Evolutionary conservation across 2,329 filamentous ascomycete species (phyloP), one percentile per base, ranked within the genome.

Genomic region (Xylariaceae sp.): DNA sequence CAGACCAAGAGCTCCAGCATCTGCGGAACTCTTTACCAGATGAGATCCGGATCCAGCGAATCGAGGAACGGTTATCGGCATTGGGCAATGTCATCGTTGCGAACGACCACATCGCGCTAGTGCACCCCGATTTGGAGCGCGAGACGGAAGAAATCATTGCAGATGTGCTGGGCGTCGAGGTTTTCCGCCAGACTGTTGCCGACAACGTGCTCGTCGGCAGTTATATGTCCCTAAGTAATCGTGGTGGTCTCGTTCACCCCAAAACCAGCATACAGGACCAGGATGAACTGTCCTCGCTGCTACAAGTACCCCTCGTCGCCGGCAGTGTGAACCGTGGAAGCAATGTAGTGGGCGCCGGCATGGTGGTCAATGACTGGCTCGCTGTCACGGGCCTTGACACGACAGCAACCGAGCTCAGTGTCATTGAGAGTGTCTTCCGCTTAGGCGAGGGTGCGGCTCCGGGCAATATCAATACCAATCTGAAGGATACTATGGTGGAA

Each of bases 81-180:
- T 84, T 99, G 30, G 94, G 94, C 59, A 99, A 99, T 71, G 94
- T 97, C 60, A 96, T 99, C 68, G 95, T 91, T 68, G 84, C 85
- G 68, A 97, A 97, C 74, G 94, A 99, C 74, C 91, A 96, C 74
- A 94, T 97, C 64, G 94, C 94, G 50, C 85, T 99, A 44, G 86
- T 97, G 59, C 94, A 99, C 72, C 94, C 94, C 8, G 94, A 99
- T 69, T 80, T 99, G 57, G 94, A 97, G 80, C 88, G 92, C 59
- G 94, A 99, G 78, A 96, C 91, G 12, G 94, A 99, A 75, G 94
- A 99, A 77, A 96, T 99, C 65, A 91, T 99, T 69, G 90, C 94
- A 66, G 94, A 99, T 71, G 89, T 95, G 56, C 77, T 95, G 26
- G 89, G 89, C 60, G 89, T 95, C 55, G 89, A 95, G 72, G 89